Evolutionary conservation across 345 rosid species (phyloP), one percentile per base, ranked within the genome.

Genomic region (Pistacia vera): DNA sequence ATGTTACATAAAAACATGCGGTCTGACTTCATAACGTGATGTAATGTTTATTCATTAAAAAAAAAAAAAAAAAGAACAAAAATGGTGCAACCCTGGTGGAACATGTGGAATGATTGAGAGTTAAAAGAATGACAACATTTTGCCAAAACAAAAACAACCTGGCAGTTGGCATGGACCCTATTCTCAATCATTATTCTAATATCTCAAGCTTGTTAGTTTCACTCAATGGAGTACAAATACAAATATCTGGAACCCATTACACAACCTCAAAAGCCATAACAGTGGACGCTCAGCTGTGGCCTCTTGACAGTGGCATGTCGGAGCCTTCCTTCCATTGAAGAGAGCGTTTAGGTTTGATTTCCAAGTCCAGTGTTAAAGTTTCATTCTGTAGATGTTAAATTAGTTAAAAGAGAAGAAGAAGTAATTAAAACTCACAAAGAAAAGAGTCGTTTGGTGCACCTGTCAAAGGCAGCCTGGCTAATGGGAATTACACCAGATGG

Each of bases 401-500:
- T 17, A 30, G 66, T 77, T 51, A 68, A 30, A 67, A 22, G 51
- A 65, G 61, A 72, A 16, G 33, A 12, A 66, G 66, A 33, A 36
- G 20, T 6, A 49, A 77, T 33, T 52, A 20, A 58, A 75, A 52
- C 7, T 72, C 55, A 20, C 75, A n/a, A 3, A 59, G 22, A 38
- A 18, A 36, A 78, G 66, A 62, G 55, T 58, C 7, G 30, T 5
- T 49, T n/a, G 68, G 67, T 38, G 51, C 49, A 90, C 97, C 93
- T 90, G 74, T 89, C 91, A 8, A 80, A 73, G 66, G 98, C 95
- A 77, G 84, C 81, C n/a, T 78, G 80, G 81, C 76, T 85, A 61
- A 90, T 87, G 59, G 88, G 92, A 81, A 86, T 80, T 56, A 89
- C 84, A n/a, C 97, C 95, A 62, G 92, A 81, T 36, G 97, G 90